Evolutionary conservation across 2,329 filamentous ascomycete genomes (phyloP).

Genomic region (Fonsecaea nubica): DNA sequence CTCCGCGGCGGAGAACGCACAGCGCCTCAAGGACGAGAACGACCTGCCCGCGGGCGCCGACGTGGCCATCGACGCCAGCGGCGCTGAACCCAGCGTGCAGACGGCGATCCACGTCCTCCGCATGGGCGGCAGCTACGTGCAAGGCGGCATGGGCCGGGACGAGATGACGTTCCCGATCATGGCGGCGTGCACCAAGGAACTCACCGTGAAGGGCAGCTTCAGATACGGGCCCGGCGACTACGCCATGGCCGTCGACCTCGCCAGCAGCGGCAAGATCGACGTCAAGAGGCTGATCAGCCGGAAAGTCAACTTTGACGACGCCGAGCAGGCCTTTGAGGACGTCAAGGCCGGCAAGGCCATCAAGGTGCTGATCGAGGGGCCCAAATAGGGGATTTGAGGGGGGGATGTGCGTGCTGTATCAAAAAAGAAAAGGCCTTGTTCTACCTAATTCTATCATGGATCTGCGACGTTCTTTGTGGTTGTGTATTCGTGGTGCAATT

Average conservation of each 20-base stretch:
- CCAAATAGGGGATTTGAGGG: conserved; percentile 24
- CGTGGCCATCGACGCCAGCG: conserved; percentile 79
- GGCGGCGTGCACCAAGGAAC: conserved; percentile 86
- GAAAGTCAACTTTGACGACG: conserved; percentile 78
- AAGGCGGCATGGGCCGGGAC: conserved; percentile 86
- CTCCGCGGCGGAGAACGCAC: conserved; percentile 74
- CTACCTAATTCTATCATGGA: not conserved
- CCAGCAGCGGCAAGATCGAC: conserved; percentile 72
- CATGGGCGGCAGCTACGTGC: conserved; percentile 77
- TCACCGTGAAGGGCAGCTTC: conserved; percentile 86
- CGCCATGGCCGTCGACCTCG: conserved; percentile 77
- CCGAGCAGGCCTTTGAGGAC: conserved; percentile 84
- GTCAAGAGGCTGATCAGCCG: conserved; percentile 80
- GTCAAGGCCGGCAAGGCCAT: conserved; percentile 78
- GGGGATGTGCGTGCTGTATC: not conserved
- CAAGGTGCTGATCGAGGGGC: conserved; percentile 55
- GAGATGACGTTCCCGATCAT: conserved; percentile 93
- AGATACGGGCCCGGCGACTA: conserved; percentile 90
- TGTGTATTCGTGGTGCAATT: not conserved
- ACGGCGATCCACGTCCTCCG: conserved; percentile 73
- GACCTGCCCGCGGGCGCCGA: conserved; percentile 73
- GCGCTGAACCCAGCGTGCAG: conserved; percentile 79
- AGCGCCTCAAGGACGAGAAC: conserved; percentile 67
- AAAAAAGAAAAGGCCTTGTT: conserved; percentile 1
- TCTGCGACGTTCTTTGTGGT: not conserved